These are phyloP conservation scores for Fusarium tjaetaba DNA, from an alignment of 2,329 filamentous ascomycete genomes.

Conservation along the genomic window DNA sequence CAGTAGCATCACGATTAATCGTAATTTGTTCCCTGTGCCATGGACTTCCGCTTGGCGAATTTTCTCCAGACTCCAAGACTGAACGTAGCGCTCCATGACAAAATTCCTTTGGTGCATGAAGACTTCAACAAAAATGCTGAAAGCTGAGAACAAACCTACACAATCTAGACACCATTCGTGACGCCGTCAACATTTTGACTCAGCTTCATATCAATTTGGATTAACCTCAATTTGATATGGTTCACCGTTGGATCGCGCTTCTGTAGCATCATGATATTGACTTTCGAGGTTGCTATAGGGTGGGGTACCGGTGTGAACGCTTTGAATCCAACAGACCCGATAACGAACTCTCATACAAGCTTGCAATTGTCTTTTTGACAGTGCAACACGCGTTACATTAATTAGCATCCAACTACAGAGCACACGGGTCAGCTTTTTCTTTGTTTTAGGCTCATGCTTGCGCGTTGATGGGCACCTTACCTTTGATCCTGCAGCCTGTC, in stretches of 20 bases:
- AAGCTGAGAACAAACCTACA: background rate
- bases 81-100: too few relatives aligned
- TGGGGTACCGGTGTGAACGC: background rate
- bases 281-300: background rate
- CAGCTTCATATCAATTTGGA: too few relatives aligned
- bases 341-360: background rate
- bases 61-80: background rate
- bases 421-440: background rate
- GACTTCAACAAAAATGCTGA: background rate
- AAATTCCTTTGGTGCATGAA: background rate
- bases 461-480: background rate
- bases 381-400: background rate
- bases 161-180: background rate
- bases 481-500: background rate
- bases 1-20: background rate
- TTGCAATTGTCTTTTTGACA: too few relatives aligned
- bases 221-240: too few relatives aligned
- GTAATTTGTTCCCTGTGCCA: background rate
- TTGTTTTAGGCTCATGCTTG: background rate
- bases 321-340: too few relatives aligned
- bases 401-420: accelerated
- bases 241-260: background rate
- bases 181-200: accelerated
- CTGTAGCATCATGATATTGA: background rate
- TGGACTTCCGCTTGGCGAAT: background rate